Evolutionary conservation across 805 yeast genomes (phyloP), one percentile per base, ranked within the genome.

Genomic region (Wickerhamia fluorescens): DNA sequence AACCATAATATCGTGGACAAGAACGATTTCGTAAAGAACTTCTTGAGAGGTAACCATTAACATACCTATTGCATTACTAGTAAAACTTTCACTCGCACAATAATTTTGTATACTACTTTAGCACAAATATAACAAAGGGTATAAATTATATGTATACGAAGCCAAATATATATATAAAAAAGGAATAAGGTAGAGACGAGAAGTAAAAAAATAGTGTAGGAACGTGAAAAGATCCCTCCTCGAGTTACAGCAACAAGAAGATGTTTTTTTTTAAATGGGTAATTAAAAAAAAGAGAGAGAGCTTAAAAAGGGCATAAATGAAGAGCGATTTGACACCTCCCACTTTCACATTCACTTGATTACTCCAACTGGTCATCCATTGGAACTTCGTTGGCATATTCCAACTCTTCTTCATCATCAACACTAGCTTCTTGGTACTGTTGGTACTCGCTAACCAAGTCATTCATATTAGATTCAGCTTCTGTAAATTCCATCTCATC

Each of bases 401-500:
- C 89, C 46, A 75, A 61, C 43, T 75, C 81, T 47, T 79, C 87
- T 40, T 81, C 94, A 34, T 81, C 83, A 43, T 78, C 88, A 33
- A 73, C 70, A 34, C 76, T 72, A 30, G 80, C 84, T 42, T 80
- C 89, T 69, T 86, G 95, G 66, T 86, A 84, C 64, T 87, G 95
- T 65, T 84, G 92, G 56, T 87, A 64, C 61, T 87, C 96, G 51
- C 78, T 74, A 33, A 86, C 87, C 52, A 87, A 69, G 61, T 87
- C 96, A 45, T 73, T 74, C 87, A 87, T 76, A 56, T 87, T 83
- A 31, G 89, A 78, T 64, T 85, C 94, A 30, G 96, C 96, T 66
- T 87, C 96, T 34, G 86, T 75, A 60, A 87, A 87, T 65, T 87
- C 96, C 69, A 78, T 71, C 64, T 81, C 94, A 52, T 87, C 96